Percentiles rank a stretch among this genome's conserved stretches.
phyloP scores from a whole-genome alignment of 1,284 basidiomycete species.

The Volvariella volvacea region DNA sequence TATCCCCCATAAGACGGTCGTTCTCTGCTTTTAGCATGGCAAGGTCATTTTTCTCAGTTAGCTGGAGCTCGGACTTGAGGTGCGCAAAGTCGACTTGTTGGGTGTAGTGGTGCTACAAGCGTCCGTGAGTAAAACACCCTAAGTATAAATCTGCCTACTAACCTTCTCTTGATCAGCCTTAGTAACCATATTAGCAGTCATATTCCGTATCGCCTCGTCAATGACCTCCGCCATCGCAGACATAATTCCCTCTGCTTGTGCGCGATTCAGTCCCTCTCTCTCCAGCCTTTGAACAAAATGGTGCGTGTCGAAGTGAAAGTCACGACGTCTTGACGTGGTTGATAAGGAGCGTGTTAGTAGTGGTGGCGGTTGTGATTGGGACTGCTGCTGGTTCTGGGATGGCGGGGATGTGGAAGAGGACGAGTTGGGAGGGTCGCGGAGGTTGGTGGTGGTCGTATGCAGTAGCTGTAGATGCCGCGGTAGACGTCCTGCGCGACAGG shows the following conservation, averaged over 20 bases:
- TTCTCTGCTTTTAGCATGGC: conserved; percentile 95
- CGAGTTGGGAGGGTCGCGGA: too few species aligned
- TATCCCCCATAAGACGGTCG: conserved; percentile 85
- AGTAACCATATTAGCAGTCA: conserved; percentile 92
- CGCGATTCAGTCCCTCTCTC: conserved; percentile 78
- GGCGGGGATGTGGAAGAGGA: too few species aligned
- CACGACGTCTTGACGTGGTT: conserved; percentile 10
- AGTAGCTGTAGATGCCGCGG: not conserved
- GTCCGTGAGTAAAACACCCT: not conserved
- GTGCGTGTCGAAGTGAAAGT: conserved; percentile 91
- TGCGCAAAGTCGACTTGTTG: conserved; percentile 98
- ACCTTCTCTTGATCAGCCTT: conserved; percentile 95
- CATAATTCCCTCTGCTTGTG: conserved; percentile 94
- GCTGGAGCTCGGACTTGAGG: conserved; percentile 92
- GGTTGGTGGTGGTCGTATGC: not conserved
- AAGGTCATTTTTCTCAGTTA: conserved; percentile 97
- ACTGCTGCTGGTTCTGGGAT: too few species aligned
- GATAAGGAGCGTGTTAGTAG: not conserved
- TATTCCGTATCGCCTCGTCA: conserved; percentile 89
- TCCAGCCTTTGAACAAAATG: conserved; percentile 88
- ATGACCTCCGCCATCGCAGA: conserved; percentile 91
- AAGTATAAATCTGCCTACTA: conserved; percentile 12
- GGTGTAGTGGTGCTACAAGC: conserved; percentile 80
- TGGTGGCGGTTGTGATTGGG: not conserved
- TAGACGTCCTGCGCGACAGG: not conserved